Conservation (phyloP, 73 alveolate genomes). For the Tetrahymena malaccensis region DNA sequence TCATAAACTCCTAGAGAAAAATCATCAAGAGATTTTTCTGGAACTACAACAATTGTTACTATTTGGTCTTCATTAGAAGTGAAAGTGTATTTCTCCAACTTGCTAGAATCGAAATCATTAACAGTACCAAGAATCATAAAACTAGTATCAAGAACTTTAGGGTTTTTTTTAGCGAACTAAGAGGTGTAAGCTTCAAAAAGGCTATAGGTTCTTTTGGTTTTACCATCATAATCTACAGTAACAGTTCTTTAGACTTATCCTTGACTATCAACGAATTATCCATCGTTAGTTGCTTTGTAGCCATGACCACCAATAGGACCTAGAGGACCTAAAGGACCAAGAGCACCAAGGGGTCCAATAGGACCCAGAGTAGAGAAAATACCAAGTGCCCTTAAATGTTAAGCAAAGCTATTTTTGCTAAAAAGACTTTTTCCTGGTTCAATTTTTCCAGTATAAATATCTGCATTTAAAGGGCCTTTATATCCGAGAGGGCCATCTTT, state of each 20-base stretch:
- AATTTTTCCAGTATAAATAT: background rate
- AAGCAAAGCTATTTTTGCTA: slow-evolving; percentile 9
- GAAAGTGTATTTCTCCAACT: background rate
- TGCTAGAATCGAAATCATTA: background rate
- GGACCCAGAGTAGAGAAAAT: slow-evolving; percentile 21
- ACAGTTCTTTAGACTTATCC: background rate
- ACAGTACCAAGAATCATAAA: background rate
- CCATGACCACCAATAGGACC: slow-evolving; percentile 27
- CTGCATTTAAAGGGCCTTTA: background rate
- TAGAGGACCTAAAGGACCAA: slow-evolving; percentile 14
- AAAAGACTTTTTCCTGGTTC: slow-evolving; percentile 24
- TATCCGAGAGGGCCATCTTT: background rate
- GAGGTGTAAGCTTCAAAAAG: background rate
- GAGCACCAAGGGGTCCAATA: slow-evolving; percentile 29
- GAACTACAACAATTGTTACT: background rate
- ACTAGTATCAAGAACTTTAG: background rate
- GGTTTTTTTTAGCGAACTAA: background rate
- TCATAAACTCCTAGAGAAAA: background rate
- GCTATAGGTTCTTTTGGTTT: background rate
- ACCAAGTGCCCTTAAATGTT: slow-evolving; percentile 30
- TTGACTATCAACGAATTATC: background rate
- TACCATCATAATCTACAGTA: slow-evolving; percentile 27
- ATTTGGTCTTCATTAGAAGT: background rate
- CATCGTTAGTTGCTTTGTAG: background rate
- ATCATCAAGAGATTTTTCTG: background rate